phyloP scores from a whole-genome alignment of 768 basidiomycete genomes.

The Psilocybe cyanescens region DNA sequence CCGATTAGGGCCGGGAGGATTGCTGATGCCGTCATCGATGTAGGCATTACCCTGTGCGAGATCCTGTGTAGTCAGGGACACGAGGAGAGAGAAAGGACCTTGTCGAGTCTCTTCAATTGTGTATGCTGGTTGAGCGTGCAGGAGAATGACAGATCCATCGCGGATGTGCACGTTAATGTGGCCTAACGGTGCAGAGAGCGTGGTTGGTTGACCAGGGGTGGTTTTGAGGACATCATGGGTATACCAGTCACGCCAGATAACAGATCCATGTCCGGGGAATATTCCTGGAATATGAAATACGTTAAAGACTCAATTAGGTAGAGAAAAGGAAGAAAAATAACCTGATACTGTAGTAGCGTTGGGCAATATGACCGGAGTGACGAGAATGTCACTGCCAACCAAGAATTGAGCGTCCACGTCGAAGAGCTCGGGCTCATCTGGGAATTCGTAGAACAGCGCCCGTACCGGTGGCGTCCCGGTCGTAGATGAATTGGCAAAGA shows the following conservation, averaged over 20 bases:
- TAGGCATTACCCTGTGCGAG: slow-evolving; percentile 63
- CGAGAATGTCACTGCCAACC: slow-evolving; percentile 69
- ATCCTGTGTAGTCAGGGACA: slow-evolving; percentile 52
- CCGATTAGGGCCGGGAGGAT: slow-evolving; percentile 58
- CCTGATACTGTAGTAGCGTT: slow-evolving; percentile 72
- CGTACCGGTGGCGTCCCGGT: slow-evolving; percentile 72
- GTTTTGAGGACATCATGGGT: slow-evolving; percentile 60
- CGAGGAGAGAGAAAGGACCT: slow-evolving; percentile 64
- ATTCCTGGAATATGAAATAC: slow-evolving; percentile 44
- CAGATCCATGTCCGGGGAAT: slow-evolving; percentile 63
- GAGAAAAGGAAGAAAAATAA: slow-evolving; percentile 24
- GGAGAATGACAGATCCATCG: slow-evolving; percentile 65
- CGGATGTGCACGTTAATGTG: slow-evolving; percentile 81
- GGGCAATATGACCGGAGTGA: slow-evolving; percentile 75
- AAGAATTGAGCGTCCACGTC: slow-evolving; percentile 71
- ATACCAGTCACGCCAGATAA: slow-evolving; percentile 77
- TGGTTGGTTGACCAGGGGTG: slow-evolving; percentile 42
- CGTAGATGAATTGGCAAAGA: slow-evolving; percentile 71
- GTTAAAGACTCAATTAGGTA: not conserved
- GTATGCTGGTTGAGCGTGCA: slow-evolving; percentile 66
- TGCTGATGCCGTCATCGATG: slow-evolving; percentile 71
- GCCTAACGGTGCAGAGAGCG: slow-evolving; percentile 67
- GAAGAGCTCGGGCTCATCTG: slow-evolving; percentile 67
- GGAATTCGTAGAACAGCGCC: slow-evolving; percentile 81
- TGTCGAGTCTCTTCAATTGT: slow-evolving; percentile 69